Evolutionary conservation across 2,329 filamentous ascomycete species (phyloP).

Genomic region (Periglandula ipomoeae): DNA sequence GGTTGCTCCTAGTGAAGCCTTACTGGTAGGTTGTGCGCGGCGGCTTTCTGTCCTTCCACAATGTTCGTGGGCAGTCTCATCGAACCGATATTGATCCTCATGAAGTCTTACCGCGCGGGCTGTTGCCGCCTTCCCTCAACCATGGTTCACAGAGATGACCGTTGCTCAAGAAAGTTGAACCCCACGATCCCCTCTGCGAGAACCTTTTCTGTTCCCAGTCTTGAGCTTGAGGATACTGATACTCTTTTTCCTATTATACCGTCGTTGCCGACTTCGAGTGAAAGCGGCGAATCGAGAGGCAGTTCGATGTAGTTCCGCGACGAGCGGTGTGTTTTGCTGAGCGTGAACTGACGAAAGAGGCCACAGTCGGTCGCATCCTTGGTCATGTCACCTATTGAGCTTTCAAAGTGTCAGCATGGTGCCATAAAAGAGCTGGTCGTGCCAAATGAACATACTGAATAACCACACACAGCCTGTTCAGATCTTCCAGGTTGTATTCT

Average conservation of each 20-base stretch:
- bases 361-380: conserved; percentile 31
- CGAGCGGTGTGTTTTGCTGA: conserved; percentile 14
- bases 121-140: too few relatives aligned
- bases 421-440: neutral
- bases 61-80: too few relatives aligned
- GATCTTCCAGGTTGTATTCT: conserved; percentile 7
- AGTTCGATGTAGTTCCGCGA: conserved; percentile 21
- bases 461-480: conserved; percentile 25
- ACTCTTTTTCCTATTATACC: conserved; percentile 41
- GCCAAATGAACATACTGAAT: conserved; percentile 32
- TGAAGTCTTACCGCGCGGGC: too few relatives aligned
- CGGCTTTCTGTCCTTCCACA: too few relatives aligned
- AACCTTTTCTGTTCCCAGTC: conserved; percentile 18
- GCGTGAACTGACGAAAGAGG: conserved; percentile 28
- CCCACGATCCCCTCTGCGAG: conserved; percentile 42
- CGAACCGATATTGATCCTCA: too few relatives aligned
- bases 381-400: conserved; percentile 33
- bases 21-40: too few relatives aligned
- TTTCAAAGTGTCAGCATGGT: conserved; percentile 15
- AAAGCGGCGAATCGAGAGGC: conserved; percentile 28
- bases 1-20: too few relatives aligned
- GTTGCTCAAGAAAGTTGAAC: conserved; percentile 29
- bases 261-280: conserved; percentile 32
- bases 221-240: conserved; percentile 25
- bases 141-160: neutral